Percentiles rank a stretch among this genome's conserved stretches.
phyloP scores from a whole-genome alignment of 116 monocot species.

The Posidonia oceanica region DNA sequence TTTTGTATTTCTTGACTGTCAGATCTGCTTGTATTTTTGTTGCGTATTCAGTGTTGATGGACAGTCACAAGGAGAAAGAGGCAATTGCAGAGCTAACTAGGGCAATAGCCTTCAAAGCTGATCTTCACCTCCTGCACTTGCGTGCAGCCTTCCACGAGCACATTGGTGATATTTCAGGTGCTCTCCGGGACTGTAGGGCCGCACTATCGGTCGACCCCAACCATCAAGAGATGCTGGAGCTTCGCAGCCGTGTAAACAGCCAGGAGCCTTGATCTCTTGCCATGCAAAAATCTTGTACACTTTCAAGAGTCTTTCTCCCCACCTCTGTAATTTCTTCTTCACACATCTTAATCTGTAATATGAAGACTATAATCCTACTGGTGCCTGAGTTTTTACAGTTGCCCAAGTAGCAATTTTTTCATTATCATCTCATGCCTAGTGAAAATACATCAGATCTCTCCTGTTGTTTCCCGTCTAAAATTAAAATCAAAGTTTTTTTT shows the following conservation, averaged over 20 bases:
- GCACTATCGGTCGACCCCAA: slow-evolving; percentile 66
- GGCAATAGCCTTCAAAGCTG: slow-evolving; percentile 65
- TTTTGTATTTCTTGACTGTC: background rate
- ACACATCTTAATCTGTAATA: background rate
- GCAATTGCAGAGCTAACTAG: slow-evolving; percentile 56
- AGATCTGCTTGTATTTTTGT: background rate
- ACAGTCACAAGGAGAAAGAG: slow-evolving; percentile 65
- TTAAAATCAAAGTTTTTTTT: too few species aligned
- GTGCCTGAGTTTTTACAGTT: background rate
- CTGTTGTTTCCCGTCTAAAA: too few species aligned
- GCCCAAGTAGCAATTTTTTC: background rate
- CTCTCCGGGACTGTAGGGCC: slow-evolving; percentile 61
- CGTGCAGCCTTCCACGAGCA: slow-evolving; percentile 75
- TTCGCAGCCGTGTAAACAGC: slow-evolving; percentile 57
- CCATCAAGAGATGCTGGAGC: slow-evolving; percentile 74
- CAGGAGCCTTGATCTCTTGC: slow-evolving; percentile 40
- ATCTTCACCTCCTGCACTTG: slow-evolving; percentile 59
- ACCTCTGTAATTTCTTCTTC: background rate
- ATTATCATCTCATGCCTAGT: too few species aligned
- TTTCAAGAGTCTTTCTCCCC: background rate
- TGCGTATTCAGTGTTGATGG: slow-evolving; percentile 44
- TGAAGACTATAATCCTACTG: background rate
- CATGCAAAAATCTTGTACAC: slow-evolving; percentile 1
- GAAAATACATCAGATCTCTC: too few species aligned
- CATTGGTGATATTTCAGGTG: slow-evolving; percentile 47